Percentiles rank a stretch among this genome's conserved stretches.
These are phyloP conservation scores for Pseudonectria buxi DNA, from an alignment of 2,329 filamentous ascomycete genomes.

Conservation along the genomic window DNA sequence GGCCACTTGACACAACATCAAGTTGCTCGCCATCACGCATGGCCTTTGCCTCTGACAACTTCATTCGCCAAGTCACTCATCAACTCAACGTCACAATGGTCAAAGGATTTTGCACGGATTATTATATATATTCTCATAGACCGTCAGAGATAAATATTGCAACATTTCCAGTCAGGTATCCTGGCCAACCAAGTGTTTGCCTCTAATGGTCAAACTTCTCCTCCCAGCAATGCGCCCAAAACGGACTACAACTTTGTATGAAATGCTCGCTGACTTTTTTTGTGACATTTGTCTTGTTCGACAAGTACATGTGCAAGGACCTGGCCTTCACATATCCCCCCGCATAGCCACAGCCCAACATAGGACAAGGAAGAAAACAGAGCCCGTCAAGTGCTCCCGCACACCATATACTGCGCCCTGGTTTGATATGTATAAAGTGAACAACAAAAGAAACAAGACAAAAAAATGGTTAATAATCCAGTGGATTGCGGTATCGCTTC, in stretches of 20 bases:
- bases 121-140: conserved; percentile 19
- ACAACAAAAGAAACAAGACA: conserved; percentile 11
- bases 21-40: too few relatives aligned
- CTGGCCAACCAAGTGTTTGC: conserved; percentile 13
- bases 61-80: too few relatives aligned
- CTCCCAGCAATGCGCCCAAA: conserved; percentile 3
- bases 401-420: too few relatives aligned
- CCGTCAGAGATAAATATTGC: conserved; percentile 12
- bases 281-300: conserved; percentile 13
- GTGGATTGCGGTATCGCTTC: conserved; percentile 22
- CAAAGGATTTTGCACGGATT: too few relatives aligned
- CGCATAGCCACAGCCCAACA: not conserved
- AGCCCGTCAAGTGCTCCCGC: too few relatives aligned
- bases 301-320: conserved; percentile 12
- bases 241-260: conserved; percentile 5
- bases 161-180: conserved; percentile 16
- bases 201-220: conserved; percentile 11
- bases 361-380: too few relatives aligned
- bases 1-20: too few relatives aligned
- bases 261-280: conserved; percentile 19
- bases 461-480: conserved; percentile 18
- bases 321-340: conserved; percentile 4
- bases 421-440: too few relatives aligned
- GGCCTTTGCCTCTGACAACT: too few relatives aligned
- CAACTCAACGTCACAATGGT: too few relatives aligned